Percentiles rank a stretch among this genome's conserved stretches.
Evolutionary conservation across 306 rosid species (phyloP).

Genomic region (Vicia villosa): DNA sequence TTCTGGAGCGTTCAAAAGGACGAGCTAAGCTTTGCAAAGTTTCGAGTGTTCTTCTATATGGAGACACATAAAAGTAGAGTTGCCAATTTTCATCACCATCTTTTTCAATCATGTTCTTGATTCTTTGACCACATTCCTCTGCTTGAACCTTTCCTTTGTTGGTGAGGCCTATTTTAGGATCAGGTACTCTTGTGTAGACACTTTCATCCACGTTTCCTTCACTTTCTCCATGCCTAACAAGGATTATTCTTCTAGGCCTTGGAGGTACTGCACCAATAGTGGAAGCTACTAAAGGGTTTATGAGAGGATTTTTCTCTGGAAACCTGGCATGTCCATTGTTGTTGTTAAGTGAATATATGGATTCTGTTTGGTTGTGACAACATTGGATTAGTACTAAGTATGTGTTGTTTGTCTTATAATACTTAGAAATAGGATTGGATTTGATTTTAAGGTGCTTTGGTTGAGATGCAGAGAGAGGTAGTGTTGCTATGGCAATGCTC

Average conservation of each 20-base stretch:
- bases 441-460: slow-evolving; percentile 18
- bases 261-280: slow-evolving; percentile 45
- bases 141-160: slow-evolving; percentile 61
- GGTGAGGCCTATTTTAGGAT: slow-evolving; percentile 72
- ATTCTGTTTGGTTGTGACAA: slow-evolving; percentile 36
- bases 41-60: slow-evolving; percentile 65
- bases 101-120: slow-evolving; percentile 53
- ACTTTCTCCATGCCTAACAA: slow-evolving; percentile 86
- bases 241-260: slow-evolving; percentile 79
- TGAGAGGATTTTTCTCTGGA: slow-evolving; percentile 46
- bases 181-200: slow-evolving; percentile 65
- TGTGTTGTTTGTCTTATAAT: slow-evolving; percentile 11
- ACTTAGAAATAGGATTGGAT: slow-evolving; percentile 2
- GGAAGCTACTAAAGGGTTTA: neutral
- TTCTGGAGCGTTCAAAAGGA: slow-evolving; percentile 61
- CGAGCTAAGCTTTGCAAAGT: slow-evolving; percentile 64
- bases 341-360: neutral
- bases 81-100: slow-evolving; percentile 57
- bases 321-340: slow-evolving; percentile 49
- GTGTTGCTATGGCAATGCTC: slow-evolving; percentile 31
- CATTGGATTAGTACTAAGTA: slow-evolving; percentile 37
- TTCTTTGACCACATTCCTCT: slow-evolving; percentile 57
- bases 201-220: slow-evolving; percentile 82
- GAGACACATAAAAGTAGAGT: slow-evolving; percentile 83
- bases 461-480: slow-evolving; percentile 21